A percentile compares a stretch with the other conserved stretches of the same genome.
Conservation (phyloP, 176 grass and related monocot genomes). For the Oropetium thomaeum region DNA sequence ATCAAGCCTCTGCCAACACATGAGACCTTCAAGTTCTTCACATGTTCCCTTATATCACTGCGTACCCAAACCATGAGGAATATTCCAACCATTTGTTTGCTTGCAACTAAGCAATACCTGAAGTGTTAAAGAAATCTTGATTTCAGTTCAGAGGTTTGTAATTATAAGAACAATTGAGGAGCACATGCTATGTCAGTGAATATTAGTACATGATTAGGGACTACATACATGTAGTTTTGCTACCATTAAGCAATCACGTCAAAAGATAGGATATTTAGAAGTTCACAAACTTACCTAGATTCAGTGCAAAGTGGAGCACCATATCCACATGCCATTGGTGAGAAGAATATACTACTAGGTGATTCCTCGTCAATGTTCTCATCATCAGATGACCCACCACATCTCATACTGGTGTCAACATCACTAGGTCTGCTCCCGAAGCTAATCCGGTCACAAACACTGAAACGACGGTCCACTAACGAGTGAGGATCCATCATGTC, state of each 20-base stretch:
- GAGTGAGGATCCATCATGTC: constrained; percentile 67
- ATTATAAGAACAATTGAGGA: neutral
- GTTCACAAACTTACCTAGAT: constrained; percentile 46
- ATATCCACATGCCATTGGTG: constrained; percentile 66
- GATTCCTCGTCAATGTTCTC: constrained; percentile 89
- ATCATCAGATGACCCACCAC: constrained; percentile 79
- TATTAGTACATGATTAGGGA: neutral
- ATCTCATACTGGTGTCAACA: constrained; percentile 75
- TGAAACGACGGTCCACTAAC: constrained; percentile 71
- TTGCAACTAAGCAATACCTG: constrained; percentile 91
- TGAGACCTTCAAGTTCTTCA: constrained; percentile 91
- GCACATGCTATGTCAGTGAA: neutral
- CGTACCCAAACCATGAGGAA: constrained; percentile 95
- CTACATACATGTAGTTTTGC: neutral
- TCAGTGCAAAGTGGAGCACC: constrained; percentile 51
- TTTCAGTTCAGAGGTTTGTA: constrained; percentile 14
- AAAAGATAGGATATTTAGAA: neutral
- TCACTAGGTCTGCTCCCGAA: constrained; percentile 75
- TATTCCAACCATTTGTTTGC: constrained; percentile 97
- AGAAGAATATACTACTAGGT: constrained; percentile 57
- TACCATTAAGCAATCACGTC: neutral
- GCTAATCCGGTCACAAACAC: constrained; percentile 86
- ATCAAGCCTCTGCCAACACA: constrained; percentile 96
- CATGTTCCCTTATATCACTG: constrained; percentile 79
- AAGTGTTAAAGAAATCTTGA: constrained; percentile 2